These are phyloP conservation scores for Picea sitchensis DNA, from an alignment of 75 land plant genomes.

Conservation along the genomic window DNA sequence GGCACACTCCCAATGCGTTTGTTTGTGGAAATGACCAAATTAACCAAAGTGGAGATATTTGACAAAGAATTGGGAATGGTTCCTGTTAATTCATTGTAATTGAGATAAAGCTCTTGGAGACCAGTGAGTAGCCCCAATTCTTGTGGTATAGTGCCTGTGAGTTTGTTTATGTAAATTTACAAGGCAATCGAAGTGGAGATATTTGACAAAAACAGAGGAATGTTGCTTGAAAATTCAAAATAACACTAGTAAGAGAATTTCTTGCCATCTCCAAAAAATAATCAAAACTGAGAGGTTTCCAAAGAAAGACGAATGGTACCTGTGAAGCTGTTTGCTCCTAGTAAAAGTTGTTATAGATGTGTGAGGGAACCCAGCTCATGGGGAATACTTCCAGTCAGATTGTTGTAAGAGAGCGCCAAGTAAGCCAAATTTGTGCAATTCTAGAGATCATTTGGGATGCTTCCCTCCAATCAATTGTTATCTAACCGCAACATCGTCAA, in stretches of 20 bases:
- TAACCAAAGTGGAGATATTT: too few species aligned
- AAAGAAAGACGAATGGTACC: conserved; percentile 25
- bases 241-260: neutral
- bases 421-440: conserved; percentile 14
- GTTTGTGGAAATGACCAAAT: too few species aligned
- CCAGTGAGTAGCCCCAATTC: conserved; percentile 10
- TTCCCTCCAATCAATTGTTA: conserved; percentile 15
- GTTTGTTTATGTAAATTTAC: neutral
- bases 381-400: conserved; percentile 41
- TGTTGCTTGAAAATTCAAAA: too few species aligned
- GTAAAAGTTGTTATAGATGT: too few species aligned
- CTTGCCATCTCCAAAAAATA: neutral
- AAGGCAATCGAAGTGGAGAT: conserved; percentile 10
- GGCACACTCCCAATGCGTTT: too few species aligned
- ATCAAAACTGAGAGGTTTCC: conserved; percentile 14
- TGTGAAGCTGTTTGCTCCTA: neutral
- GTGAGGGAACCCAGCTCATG: conserved; percentile 18
- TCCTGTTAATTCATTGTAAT: neutral
- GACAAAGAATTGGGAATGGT: neutral
- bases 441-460: conserved; percentile 12
- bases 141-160: conserved; percentile 12
- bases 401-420: conserved; percentile 23
- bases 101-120: conserved; percentile 10
- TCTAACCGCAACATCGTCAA: conserved; percentile 12
- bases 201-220: neutral